Base-by-base conservation (phyloP, 2,329 filamentous ascomycete genomes). In the Chlorencoelia australis region DNA sequence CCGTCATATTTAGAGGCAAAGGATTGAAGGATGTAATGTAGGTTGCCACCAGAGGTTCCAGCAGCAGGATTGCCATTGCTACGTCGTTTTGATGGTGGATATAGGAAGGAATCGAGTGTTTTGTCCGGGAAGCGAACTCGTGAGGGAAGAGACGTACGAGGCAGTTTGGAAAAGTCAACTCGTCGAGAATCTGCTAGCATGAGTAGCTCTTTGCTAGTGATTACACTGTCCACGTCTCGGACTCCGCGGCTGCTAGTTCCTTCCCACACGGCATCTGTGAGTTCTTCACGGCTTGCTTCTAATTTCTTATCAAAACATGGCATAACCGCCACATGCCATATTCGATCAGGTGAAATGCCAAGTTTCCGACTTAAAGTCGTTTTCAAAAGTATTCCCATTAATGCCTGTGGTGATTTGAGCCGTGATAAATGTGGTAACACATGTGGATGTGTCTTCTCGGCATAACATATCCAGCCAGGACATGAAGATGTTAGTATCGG, bases 271-370 rank as follows among this genome's bases (percentile, higher is more conserved):
- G 71, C 64, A 55, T 89, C 82, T 1, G 88, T 96, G 25, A 98
- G 72, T 60, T 98, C 91, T 58, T 87, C 81, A 35, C 91, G 79
- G 50, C 87, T 94, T 5, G 91, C 91, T 63, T 98, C 91, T 18
- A 98, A 72, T 60, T 98, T 98, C 67, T 98, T 98, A 60, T 98
- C 91, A 59, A 98, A 96, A 59, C 91, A 98, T 14, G 91, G 91
- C 91, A 98, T 98, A 30, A 98, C 71, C 9, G 89, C 86, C 35
- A 96, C 62, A 59, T 96, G 89, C 85, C 89, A 98, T 56, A 98
- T 87, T 48, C 79, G 75, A 44, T 79, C 77, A 0, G 87, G 82
- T 1, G 79, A 61, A 32, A 95, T 76, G 21, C 75, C 75, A 43
- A 88, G 70, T 35, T 66, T 71, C 47, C 74, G 75, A 59, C 82